Conservation (phyloP, 371 early-diverging fungal genomes). For the Nematocida major region DNA sequence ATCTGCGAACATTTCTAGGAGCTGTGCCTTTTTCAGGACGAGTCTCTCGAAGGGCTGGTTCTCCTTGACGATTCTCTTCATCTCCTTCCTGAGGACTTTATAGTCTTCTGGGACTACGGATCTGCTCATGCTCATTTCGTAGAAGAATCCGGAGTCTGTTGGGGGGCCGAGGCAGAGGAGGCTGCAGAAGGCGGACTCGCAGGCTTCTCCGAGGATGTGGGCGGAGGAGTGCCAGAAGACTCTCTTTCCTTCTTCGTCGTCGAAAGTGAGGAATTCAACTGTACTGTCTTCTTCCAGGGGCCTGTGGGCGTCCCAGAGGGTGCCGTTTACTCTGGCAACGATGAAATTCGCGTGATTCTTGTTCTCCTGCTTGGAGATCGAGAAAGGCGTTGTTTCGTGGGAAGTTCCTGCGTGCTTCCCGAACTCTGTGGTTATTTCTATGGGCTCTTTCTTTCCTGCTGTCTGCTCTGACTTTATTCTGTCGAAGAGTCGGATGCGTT, state of each 20-base stretch:
- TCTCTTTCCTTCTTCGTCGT: slow-evolving; percentile 68
- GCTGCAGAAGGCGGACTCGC: slow-evolving; percentile 76
- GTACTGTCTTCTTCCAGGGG: slow-evolving; percentile 74
- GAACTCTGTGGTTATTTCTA: slow-evolving; percentile 6
- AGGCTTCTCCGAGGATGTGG: slow-evolving; percentile 91
- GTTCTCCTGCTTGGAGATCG: slow-evolving; percentile 12
- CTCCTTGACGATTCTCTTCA: slow-evolving; percentile 78
- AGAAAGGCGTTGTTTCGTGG: slow-evolving; percentile 45
- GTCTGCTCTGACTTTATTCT: background rate
- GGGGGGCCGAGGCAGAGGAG: slow-evolving; percentile 95
- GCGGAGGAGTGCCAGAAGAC: slow-evolving; percentile 99
- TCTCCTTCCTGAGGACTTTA: slow-evolving; percentile 73
- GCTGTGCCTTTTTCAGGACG: slow-evolving; percentile 75
- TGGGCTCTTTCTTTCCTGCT: background rate
- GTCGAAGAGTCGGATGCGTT: background rate
- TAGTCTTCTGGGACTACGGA: slow-evolving; percentile 76
- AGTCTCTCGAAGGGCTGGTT: slow-evolving; percentile 87
- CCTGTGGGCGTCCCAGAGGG: slow-evolving; percentile 80
- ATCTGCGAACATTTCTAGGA: slow-evolving; percentile 85
- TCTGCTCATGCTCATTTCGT: slow-evolving; percentile 76
- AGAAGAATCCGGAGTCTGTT: slow-evolving; percentile 93
- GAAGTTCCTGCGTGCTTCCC: background rate
- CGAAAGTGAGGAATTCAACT: slow-evolving; percentile 87
- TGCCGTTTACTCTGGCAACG: slow-evolving; percentile 69
- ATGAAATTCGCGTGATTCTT: slow-evolving; percentile 51